Evolutionary conservation across 768 basidiomycete genomes (phyloP).

Genomic region (Pleurotus ostreatus): DNA sequence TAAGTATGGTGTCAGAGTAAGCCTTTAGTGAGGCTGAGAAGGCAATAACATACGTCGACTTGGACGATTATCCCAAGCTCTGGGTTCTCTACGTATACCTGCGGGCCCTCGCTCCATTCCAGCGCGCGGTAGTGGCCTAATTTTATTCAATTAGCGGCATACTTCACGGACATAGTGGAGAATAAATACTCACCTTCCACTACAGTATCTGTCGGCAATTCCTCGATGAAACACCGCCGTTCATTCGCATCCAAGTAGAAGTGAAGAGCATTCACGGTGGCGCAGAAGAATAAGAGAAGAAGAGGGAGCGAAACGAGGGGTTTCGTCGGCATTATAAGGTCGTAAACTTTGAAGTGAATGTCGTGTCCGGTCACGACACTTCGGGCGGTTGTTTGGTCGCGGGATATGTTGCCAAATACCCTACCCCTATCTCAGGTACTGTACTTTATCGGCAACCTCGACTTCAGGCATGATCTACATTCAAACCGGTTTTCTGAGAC

Average conservation of each 20-base stretch:
- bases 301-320: constrained; percentile 17
- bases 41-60: constrained; percentile 64
- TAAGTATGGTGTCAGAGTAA: not conserved
- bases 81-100: constrained; percentile 66
- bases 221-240: constrained; percentile 93
- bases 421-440: too few species aligned
- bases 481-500: too few species aligned
- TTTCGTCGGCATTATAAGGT: constrained; percentile 3
- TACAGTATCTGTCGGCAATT: constrained; percentile 91
- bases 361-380: not conserved
- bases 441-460: too few species aligned
- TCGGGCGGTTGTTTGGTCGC: not conserved
- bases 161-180: not conserved
- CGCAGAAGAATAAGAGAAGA: constrained; percentile 35
- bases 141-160: constrained; percentile 4
- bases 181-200: constrained; percentile 68
- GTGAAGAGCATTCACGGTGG: constrained; percentile 73
- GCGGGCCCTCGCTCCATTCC: constrained; percentile 78
- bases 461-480: too few species aligned
- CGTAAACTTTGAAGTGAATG: not conserved
- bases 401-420: not conserved
- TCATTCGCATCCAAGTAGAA: constrained; percentile 96
- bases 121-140: constrained; percentile 89
- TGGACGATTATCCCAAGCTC: constrained; percentile 87
- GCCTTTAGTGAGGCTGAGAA: not conserved